Percentiles rank a stretch among this genome's conserved stretches.
These are phyloP conservation scores for Coniochaeta prunicola DNA, from an alignment of 2,329 filamentous ascomycete species.

Conservation along the genomic window DNA sequence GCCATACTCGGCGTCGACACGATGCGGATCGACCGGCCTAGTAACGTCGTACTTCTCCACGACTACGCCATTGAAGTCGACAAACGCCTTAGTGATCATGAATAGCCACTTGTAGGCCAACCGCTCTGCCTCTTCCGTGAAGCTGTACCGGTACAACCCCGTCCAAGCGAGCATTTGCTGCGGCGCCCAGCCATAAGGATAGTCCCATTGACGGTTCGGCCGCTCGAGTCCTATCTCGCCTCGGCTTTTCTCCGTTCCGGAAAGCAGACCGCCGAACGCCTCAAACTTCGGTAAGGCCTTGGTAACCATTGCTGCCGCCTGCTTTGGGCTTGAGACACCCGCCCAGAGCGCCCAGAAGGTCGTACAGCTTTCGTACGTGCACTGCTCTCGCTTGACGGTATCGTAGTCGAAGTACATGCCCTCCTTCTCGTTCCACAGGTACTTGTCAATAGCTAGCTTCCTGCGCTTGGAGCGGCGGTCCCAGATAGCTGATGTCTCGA, in stretches of 20 bases:
- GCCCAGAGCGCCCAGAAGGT: conserved; percentile 99
- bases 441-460: conserved; percentile 82
- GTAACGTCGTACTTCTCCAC: conserved; percentile 99
- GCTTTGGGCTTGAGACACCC: conserved; percentile 74
- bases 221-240: conserved; percentile 71
- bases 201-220: conserved; percentile 97
- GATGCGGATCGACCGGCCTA: conserved; percentile 78
- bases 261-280: conserved; percentile 77
- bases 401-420: conserved; percentile 99
- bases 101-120: conserved; percentile 95
- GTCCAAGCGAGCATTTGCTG: conserved; percentile 99
- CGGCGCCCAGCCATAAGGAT: conserved; percentile 95
- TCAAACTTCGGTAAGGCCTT: conserved; percentile 84
- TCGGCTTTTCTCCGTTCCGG: conserved; percentile 83
- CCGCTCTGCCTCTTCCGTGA: conserved; percentile 80
- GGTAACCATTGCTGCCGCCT: conserved; percentile 76
- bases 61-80: conserved; percentile 96
- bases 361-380: conserved; percentile 81
- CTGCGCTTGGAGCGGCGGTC: conserved; percentile 80
- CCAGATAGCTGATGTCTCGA: conserved; percentile 82
- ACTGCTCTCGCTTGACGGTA: conserved; percentile 72
- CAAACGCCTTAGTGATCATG: conserved; percentile 97
- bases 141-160: conserved; percentile 84
- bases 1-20: conserved; percentile 93
- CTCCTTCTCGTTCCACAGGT: conserved; percentile 84